Evolutionary conservation across 1,284 basidiomycete species (phyloP).

Genomic region (Gastroboletus turbinatus): DNA sequence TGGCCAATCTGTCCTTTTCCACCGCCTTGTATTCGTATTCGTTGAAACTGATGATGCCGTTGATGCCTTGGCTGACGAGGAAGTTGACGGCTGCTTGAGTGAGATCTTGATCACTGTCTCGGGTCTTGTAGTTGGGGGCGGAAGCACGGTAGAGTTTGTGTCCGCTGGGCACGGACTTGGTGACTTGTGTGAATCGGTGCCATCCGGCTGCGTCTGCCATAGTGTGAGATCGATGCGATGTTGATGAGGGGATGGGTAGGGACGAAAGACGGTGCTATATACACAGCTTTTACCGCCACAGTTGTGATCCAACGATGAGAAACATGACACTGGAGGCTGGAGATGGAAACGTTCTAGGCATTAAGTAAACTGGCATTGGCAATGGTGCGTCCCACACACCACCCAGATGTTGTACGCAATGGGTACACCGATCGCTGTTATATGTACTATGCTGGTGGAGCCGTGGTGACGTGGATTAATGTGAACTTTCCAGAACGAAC

Average conservation of each 20-base stretch:
- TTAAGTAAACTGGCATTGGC: not conserved
- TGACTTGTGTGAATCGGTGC: slow-evolving; percentile 12
- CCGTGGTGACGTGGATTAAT: not conserved
- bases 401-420: not conserved
- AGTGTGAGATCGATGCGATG: not conserved
- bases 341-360: not conserved
- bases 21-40: slow-evolving; percentile 2
- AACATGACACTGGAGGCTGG: not conserved
- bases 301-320: not conserved
- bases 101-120: slow-evolving; percentile 7
- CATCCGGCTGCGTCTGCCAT: slow-evolving; percentile 15
- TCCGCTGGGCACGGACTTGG: slow-evolving; percentile 5
- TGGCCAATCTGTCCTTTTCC: slow-evolving; percentile 5
- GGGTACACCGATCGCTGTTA: not conserved
- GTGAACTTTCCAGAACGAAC: not conserved
- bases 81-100: slow-evolving; percentile 11
- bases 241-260: not conserved
- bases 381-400: not conserved
- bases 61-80: slow-evolving; percentile 10
- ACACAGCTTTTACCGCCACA: not conserved
- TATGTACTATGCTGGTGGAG: not conserved
- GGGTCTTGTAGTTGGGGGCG: slow-evolving; percentile 8
- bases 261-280: not conserved
- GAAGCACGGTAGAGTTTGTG: slow-evolving; percentile 18
- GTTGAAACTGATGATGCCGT: slow-evolving; percentile 15